Percentiles rank a stretch among this genome's conserved stretches.
These are phyloP conservation scores for Irpex sp. DNA, from an alignment of 1,284 basidiomycete species.

Conservation along the genomic window DNA sequence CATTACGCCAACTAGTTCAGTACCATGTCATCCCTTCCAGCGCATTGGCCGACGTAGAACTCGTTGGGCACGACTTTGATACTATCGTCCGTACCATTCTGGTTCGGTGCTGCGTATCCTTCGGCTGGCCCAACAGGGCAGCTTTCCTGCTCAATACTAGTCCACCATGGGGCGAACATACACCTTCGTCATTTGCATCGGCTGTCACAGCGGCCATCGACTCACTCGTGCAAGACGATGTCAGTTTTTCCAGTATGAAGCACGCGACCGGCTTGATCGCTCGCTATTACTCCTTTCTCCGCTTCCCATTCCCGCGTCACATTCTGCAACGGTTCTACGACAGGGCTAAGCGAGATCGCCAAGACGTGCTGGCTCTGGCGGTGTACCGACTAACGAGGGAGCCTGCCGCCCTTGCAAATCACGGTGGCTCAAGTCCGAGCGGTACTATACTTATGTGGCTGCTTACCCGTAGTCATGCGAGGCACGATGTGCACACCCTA, in stretches of 20 bases:
- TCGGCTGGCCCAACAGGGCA: conserved; percentile 44
- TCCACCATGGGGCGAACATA: conserved; percentile 2
- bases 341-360: conserved; percentile 13
- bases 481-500: conserved; percentile 35
- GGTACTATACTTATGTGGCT: conserved; percentile 45
- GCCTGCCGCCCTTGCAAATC: conserved; percentile 22
- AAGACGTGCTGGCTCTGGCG: conserved; percentile 14
- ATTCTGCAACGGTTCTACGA: conserved; percentile 27
- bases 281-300: not conserved
- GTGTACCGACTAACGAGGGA: conserved; percentile 35
- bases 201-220: conserved; percentile 15
- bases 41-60: conserved; percentile 32
- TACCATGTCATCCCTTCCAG: conserved; percentile 32
- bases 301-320: conserved; percentile 11
- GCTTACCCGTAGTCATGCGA: conserved; percentile 38
- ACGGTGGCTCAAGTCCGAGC: conserved; percentile 47
- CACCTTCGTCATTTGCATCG: conserved; percentile 11
- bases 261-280: conserved; percentile 3
- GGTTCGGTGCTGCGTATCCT: conserved; percentile 40
- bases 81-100: conserved; percentile 5
- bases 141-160: conserved; percentile 28
- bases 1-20: conserved; percentile 31
- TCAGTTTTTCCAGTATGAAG: not conserved
- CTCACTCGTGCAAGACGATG: not conserved
- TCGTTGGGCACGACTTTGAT: conserved; percentile 11